phyloP scores from a whole-genome alignment of 306 rosid species.

The Luffa aegyptiaca region DNA sequence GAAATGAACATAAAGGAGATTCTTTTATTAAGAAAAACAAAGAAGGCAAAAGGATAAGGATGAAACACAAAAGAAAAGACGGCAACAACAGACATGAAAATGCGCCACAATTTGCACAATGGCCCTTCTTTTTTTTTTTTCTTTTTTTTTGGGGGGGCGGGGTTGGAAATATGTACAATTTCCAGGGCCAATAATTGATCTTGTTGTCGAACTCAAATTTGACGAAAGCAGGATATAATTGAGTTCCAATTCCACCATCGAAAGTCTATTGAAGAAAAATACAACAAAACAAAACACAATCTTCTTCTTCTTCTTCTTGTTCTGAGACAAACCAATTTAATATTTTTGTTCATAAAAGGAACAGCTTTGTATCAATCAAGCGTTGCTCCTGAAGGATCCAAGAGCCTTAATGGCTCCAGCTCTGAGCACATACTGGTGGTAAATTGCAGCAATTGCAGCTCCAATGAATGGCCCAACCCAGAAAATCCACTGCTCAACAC shows the following conservation, averaged over 20 bases:
- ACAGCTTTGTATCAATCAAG: constrained; percentile 8
- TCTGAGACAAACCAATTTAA: not conserved
- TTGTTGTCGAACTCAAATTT: not conserved
- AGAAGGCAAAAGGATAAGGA: constrained; percentile 1
- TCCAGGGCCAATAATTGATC: not conserved
- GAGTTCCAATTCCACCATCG: not conserved
- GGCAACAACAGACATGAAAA: not conserved
- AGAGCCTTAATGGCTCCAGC: constrained; percentile 86
- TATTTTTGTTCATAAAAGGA: not conserved
- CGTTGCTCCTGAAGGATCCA: constrained; percentile 91
- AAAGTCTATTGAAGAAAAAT: not conserved
- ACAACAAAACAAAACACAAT: not conserved
- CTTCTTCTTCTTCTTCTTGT: not conserved
- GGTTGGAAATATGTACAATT: constrained; percentile 6
- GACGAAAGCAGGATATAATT: not conserved
- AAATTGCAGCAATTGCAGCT: constrained; percentile 76
- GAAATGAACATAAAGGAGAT: not conserved
- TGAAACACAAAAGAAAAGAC: not conserved
- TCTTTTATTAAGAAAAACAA: not conserved
- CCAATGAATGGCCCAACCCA: constrained; percentile 94
- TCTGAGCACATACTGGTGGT: constrained; percentile 71
- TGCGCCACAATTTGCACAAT: not conserved
- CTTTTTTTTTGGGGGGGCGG: not conserved
- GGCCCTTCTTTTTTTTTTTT: not conserved
- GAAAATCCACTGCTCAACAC: constrained; percentile 64